Evolutionary conservation across 2,329 filamentous ascomycete species (phyloP), one percentile per base, ranked within the genome.

Genomic region (Ascochyta rabiei): DNA sequence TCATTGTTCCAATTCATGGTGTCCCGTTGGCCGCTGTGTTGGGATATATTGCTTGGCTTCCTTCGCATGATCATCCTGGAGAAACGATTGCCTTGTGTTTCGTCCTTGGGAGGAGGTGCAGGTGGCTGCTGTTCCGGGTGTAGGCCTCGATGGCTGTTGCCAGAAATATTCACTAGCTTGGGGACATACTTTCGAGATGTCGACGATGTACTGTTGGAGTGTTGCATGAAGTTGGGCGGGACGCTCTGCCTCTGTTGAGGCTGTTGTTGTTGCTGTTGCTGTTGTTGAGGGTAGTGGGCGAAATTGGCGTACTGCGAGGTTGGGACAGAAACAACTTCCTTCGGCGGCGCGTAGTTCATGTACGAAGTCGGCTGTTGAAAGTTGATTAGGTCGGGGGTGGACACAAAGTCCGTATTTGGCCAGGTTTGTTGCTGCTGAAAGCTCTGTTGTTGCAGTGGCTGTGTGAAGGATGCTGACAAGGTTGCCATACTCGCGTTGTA

Each of bases 1-100:
- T 73, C 71, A 37, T 73, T 69, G 38, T 72, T 68, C 72, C 72
- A 74, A 41, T 66, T 70, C 51, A 71, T 48, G 19, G 51, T 65
- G 30, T 72, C 70, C 44, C 69, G 56, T 34, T 73, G 68, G 16
- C 68, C 61, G 28, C 64, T 72, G 39, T 74, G 72, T 52, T 74
- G 72, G 9, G 71, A 74, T 33, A 74, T 73, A 43, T 73, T 74
- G 56, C 70, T 73, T 16, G 71, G 70, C 19, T 71, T 68, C 39
- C 72, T 61, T 48, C 70, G 63, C 70, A 73, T 71, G 33, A 69
- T 69, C 49, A 73, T 69, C 33, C 68, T 60, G 2, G 72, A 73
- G 50, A 73, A 74, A 31, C 72, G 67, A 24, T 71, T 71, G 31
- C 65, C 62, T 43, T 71, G 69, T 16, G 61, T 59, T 21, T 73